phyloP scores from a whole-genome alignment of 148 eudicot species.

The Rhododendron vialii region DNA sequence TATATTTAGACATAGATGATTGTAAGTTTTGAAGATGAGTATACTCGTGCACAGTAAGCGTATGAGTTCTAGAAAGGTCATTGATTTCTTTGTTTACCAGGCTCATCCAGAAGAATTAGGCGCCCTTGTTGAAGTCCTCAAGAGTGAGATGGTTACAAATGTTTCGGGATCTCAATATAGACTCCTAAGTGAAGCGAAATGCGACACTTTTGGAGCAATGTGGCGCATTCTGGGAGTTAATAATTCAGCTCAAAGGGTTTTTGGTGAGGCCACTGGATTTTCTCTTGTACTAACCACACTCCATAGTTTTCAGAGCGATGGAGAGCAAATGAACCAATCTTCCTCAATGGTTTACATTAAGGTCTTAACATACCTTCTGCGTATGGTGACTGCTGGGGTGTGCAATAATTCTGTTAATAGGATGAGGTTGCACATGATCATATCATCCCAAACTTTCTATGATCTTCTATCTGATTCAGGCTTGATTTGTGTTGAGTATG shows the following conservation, averaged over 20 bases:
- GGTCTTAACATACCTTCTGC: constrained; percentile 80
- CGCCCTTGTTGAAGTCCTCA: constrained; percentile 72
- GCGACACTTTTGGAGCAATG: constrained; percentile 85
- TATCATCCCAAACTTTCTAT: constrained; percentile 78
- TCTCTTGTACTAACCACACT: constrained; percentile 85
- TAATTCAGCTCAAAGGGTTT: constrained; percentile 79
- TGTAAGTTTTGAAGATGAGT: not conserved
- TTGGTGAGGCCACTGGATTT: constrained; percentile 98
- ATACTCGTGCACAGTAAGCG: not conserved
- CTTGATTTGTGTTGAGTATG: constrained; percentile 76
- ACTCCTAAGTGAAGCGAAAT: constrained; percentile 78
- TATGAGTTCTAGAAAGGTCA: not conserved
- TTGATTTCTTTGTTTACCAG: constrained; percentile 34
- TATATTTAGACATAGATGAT: not conserved
- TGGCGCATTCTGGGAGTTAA: constrained; percentile 92
- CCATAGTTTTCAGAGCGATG: constrained; percentile 73
- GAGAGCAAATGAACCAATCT: constrained; percentile 38
- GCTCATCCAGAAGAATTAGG: constrained; percentile 92
- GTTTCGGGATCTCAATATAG: constrained; percentile 73
- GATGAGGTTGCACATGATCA: constrained; percentile 57
- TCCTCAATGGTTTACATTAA: constrained; percentile 39
- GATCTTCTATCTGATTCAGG: constrained; percentile 89
- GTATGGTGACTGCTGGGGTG: constrained; percentile 78
- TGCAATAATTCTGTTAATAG: constrained; percentile 76
- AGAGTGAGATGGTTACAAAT: constrained; percentile 91